Base-by-base conservation (phyloP, 352 stramenopile genomes). In the Phytophthora sp. region DNA sequence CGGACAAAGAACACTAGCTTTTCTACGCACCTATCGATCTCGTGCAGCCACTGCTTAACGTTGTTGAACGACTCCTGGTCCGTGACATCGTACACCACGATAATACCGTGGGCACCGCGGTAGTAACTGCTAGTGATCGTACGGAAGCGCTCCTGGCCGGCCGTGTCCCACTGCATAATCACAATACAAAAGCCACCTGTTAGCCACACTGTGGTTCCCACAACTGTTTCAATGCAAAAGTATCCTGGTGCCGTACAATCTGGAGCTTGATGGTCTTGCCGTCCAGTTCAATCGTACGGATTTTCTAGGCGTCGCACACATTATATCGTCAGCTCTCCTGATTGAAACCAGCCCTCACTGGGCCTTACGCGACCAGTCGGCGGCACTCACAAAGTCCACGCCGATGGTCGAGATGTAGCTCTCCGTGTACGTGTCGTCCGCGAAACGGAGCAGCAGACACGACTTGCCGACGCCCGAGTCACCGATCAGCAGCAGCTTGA, bases 381-480 rank as follows among this genome's bases (percentile, higher is more conserved):
- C 8, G 17, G 15, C 11, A 97, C 92, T 92, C 86, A 99, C 95
- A 84, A 99, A 99, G 81, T 99, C 97, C 35, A 99, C 97, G 73
- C 98, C 98, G 78, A 99, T 99, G 54, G 98, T 99, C 46, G 97
- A 99, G 76, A 99, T 99, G 80, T 99, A 99, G 63, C 92, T 99
- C 74, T 99, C 97, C 54, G 97, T 99, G 89, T 99, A 99, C 52
- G 96, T 98, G 84, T 99, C 97, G 75, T 99, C 97, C 3, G 97
- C 97, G 80, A 99, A 99, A 86, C 97, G 91, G 20, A 99, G 87
- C 62, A 99, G 80, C 64, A 99, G 84, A 88, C 97, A 99, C 61
- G 97, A 99, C 88, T 99, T 99, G 48, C 96, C 94, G 58, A 99
- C 97, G 54, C 96, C 97, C 11, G 93, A 98, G 88, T 99, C 97